Evolutionary conservation across 441 rosid species (phyloP).

Genomic region (Biscutella auriculata): DNA sequence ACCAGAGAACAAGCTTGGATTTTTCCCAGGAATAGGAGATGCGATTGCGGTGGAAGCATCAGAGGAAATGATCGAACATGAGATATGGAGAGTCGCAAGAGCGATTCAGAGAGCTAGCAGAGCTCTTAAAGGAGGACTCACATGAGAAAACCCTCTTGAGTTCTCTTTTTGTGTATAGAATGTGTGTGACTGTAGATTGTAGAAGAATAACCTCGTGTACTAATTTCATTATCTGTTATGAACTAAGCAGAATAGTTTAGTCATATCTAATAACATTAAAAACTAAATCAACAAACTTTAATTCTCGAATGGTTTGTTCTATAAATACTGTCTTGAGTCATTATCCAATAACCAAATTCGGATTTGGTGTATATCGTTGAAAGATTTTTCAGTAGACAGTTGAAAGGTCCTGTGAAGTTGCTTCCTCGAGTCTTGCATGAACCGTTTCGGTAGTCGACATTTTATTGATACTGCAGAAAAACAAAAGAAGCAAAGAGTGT

Average conservation of each 20-base stretch:
- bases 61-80: constrained; percentile 42
- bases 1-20: constrained; percentile 40
- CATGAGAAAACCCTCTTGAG: constrained; percentile 17
- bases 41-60: constrained; percentile 34
- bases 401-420: constrained; percentile 18
- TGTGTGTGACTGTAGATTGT: constrained; percentile 14
- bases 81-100: constrained; percentile 78
- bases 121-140: constrained; percentile 56
- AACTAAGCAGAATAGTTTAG: neutral
- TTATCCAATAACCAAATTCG: too few species aligned
- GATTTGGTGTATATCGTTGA: too few species aligned
- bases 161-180: constrained; percentile 9
- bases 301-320: too few species aligned
- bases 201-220: constrained; percentile 6
- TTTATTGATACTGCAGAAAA: constrained; percentile 42
- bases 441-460: constrained; percentile 25
- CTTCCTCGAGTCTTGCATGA: constrained; percentile 35
- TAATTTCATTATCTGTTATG: neutral
- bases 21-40: constrained; percentile 75
- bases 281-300: neutral
- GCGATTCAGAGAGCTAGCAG: constrained; percentile 63
- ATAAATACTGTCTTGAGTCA: too few species aligned
- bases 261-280: neutral
- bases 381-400: constrained; percentile 6
- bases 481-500: neutral